Base-by-base conservation (phyloP, 1,139 yeast species). In the Nakaseomyces nivariensis region DNA sequence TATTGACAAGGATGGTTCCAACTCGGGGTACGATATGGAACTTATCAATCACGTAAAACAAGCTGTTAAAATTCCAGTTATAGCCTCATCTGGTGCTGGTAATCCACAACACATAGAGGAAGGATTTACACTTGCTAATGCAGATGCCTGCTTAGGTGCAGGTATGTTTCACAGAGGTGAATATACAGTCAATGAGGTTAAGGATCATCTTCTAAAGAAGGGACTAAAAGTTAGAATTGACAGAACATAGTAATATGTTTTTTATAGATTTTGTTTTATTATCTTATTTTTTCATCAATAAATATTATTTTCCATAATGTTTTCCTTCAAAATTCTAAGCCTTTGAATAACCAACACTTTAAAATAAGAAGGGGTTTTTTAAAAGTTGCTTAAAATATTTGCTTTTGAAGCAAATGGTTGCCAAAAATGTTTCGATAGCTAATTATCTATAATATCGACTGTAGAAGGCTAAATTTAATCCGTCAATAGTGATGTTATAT, bases 21-120 rank as follows among this genome's bases (percentile, higher is more conserved):
- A 92, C 65, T 79, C 87, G 29, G 98, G 98, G 0, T 92, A 79
- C 64, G 97, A 92, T 61, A 73, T 88, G 51, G 97, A 92, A 64
- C 74, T 92, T 47, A 79, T 92, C 48, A 71, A 75, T 22, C 94
- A 85, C 61, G 82, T 88, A 51, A 92, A 92, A 63, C 61, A 72
- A 2, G 81, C 84, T 0, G 95, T 88, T 7, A 72, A 75, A 1
- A 85, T 92, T 48, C 98, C 98, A 0, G 97, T 92, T 1, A 92
- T 92, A 67, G 97, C 98, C 0, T 88, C 97, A 24, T 84, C 95
- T 52, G 98, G 98, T 47, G 98, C 98, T 5, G 98, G 98, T 45
- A 79, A 73, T 38, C 98, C 98, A 2, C 77, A 73, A 51, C 97
- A 92, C 69, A 92, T 92, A 66, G 79, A 78, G 56, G 88, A 90